Base-by-base conservation (phyloP, 345 rosid genomes). In the Citrus sp. region DNA sequence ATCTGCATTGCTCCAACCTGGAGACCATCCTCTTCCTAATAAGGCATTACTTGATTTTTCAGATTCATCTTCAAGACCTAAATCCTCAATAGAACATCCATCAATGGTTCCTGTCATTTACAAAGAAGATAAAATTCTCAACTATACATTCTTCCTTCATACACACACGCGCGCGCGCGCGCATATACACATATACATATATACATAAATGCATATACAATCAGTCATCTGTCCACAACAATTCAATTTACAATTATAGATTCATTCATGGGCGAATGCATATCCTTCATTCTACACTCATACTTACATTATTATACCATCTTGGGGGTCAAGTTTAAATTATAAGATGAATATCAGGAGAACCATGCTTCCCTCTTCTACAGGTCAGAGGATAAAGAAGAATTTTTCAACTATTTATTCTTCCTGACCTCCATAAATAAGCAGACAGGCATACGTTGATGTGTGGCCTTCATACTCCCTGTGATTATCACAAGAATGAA, bases 1-100 rank as follows among this genome's bases (percentile, higher is more conserved):
- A 70, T 91, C 91, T 64, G 96, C 99, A n/a, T 90, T 88, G 85
- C 86, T 80, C 98, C 99, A 93, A 24, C 99, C 99, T 2, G 99
- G 98, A 12, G 93, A 89, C 99, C 99, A 95, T 56, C 85, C 97
- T 84, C 96, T 90, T 71, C 96, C 92, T 80, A 95, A 76, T 80
- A 95, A 85, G 13, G 93, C 96, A 70, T 93, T 95, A 85, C 97
- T 93, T 25, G 97, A 81, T 75, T 91, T 95, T 51, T 93, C 99
- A 1, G 92, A 82, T 78, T 93, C 97, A 60, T 93, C 74, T 85
- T 95, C 99, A 14, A 95, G 91, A 38, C 90, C 96, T 65, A 95
- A 82, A 68, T 87, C 91, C 76, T 93, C 99, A 12, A 92, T 62
- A 2, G 91, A 89, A 83, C 91, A 89, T 54, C 84, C 88, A 70